Percentiles rank a stretch among this genome's conserved stretches.
phyloP scores from a whole-genome alignment of 805 yeast species.

The Lachancea sp. region DNA sequence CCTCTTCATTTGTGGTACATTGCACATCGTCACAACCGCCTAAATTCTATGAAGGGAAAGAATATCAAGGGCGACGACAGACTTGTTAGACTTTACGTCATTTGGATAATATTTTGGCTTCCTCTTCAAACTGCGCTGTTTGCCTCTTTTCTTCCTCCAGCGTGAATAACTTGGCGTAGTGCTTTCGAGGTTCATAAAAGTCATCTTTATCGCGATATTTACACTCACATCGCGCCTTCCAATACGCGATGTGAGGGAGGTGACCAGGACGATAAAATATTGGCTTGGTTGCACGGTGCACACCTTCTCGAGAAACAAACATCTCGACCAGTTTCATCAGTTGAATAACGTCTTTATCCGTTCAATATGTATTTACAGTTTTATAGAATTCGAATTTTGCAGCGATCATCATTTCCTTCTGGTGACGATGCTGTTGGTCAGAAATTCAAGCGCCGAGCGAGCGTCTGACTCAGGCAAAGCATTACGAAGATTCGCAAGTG shows the following conservation, averaged over 20 bases:
- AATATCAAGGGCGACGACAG: constrained; percentile 14
- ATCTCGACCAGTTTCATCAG: neutral
- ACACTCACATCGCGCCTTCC: too few species aligned
- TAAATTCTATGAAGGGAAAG: constrained; percentile 13
- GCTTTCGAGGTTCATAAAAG: too few species aligned
- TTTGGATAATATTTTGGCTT: constrained; percentile 56
- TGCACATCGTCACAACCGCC: constrained; percentile 35
- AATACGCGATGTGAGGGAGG: too few species aligned
- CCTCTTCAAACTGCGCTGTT: constrained; percentile 64
- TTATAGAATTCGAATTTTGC: neutral
- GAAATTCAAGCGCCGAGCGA: constrained; percentile 74
- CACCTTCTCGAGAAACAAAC: neutral
- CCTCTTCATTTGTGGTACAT: constrained; percentile 75
- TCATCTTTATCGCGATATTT: too few species aligned
- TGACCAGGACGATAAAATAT: too few species aligned
- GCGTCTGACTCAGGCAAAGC: constrained; percentile 84
- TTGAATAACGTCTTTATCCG: neutral
- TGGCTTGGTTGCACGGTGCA: too few species aligned
- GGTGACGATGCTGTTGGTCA: constrained; percentile 77
- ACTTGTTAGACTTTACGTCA: constrained; percentile 35
- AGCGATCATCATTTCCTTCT: constrained; percentile 53
- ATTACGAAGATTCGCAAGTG: constrained; percentile 58
- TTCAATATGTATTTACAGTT: neutral
- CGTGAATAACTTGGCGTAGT: constrained; percentile 37
- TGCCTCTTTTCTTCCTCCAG: constrained; percentile 89